These are phyloP conservation scores for Simplicillium sp. DNA, from an alignment of 2,329 filamentous ascomycete species.

Conservation along the genomic window DNA sequence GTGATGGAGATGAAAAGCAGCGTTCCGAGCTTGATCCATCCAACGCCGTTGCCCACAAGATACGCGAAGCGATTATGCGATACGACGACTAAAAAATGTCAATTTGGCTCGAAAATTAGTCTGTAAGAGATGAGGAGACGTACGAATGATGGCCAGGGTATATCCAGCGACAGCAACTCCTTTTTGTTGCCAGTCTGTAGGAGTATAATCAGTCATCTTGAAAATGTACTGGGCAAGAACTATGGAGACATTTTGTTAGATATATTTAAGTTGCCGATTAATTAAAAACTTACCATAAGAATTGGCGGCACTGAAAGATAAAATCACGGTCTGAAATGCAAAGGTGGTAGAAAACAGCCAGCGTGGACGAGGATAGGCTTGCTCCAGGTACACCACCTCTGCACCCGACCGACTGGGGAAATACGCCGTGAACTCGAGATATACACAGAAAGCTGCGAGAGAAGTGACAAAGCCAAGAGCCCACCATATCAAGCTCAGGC, in stretches of 20 bases:
- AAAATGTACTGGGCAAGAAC: constrained; percentile 51
- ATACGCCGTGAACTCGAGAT: constrained; percentile 49
- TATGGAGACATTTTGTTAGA: constrained; percentile 6
- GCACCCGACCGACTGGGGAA: constrained; percentile 52
- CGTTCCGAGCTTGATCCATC: constrained; percentile 44
- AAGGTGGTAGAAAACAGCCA: constrained; percentile 51
- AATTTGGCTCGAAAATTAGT: no score
- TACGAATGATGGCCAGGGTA: constrained; percentile 41
- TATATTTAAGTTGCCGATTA: no score
- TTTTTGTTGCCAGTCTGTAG: constrained; percentile 48
- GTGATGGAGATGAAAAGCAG: constrained; percentile 45
- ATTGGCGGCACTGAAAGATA: constrained; percentile 53
- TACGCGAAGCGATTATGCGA: constrained; percentile 40
- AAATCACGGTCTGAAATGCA: constrained; percentile 45
- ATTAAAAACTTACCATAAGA: constrained; percentile 36
- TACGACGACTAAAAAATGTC: no score
- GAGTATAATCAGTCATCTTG: constrained; percentile 33
- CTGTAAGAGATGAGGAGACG: constrained; percentile 11
- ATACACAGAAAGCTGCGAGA: constrained; percentile 38
- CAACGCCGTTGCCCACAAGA: constrained; percentile 39
- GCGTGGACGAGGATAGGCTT: constrained; percentile 48
- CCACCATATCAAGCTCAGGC: constrained; percentile 50
- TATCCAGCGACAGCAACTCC: constrained; percentile 51
- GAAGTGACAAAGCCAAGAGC: constrained; percentile 45
- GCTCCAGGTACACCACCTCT: constrained; percentile 54